Conservation (phyloP, 805 yeast species). For the Lipomyces sp. region DNA sequence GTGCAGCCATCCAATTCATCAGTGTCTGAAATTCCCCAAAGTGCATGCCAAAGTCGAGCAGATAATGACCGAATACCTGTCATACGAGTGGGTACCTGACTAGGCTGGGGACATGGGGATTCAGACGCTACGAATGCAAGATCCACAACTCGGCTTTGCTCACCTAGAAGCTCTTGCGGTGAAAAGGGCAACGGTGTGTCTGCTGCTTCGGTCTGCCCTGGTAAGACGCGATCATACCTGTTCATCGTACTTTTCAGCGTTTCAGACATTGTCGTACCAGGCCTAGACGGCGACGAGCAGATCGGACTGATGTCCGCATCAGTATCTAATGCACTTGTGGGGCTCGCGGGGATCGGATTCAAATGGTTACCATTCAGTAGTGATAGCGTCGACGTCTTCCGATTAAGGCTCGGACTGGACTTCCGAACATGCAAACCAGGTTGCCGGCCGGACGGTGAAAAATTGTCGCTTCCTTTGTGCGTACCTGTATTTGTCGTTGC, state of each 20-base stretch:
- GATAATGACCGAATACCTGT: not conserved
- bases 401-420: slow-evolving; percentile 24
- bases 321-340: slow-evolving; percentile 1
- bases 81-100: not conserved
- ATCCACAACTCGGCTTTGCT: not conserved
- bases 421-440: slow-evolving; percentile 12
- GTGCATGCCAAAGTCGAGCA: slow-evolving; percentile 1
- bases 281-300: slow-evolving; percentile 11
- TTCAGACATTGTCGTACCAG: not conserved
- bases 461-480: not conserved
- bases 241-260: not conserved
- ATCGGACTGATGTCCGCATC: slow-evolving; percentile 1
- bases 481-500: not conserved
- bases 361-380: slow-evolving; percentile 10
- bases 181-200: not conserved
- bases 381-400: slow-evolving; percentile 23
- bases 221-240: not conserved
- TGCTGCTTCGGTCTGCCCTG: not conserved
- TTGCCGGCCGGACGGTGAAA: not conserved
- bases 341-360: slow-evolving; percentile 14
- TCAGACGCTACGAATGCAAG: not conserved
- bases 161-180: not conserved
- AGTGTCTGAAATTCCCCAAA: not conserved
- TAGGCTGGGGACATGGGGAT: not conserved
- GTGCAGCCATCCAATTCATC: not conserved